phyloP scores from a whole-genome alignment of 1,284 basidiomycete species.

The Wolfiporia cocos region DNA sequence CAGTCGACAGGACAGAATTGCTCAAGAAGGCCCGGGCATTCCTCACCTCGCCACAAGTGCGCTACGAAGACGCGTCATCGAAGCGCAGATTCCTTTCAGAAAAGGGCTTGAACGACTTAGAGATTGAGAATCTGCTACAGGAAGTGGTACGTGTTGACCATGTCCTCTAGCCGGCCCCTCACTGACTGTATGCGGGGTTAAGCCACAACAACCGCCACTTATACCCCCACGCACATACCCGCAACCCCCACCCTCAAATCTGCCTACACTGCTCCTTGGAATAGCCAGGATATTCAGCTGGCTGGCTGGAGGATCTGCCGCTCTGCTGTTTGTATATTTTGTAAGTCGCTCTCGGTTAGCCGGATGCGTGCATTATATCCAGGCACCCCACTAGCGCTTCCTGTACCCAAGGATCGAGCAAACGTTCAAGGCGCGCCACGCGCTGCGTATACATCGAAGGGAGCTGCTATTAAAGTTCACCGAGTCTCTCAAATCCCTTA shows the following conservation, averaged over 20 bases:
- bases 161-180: conserved; percentile 6
- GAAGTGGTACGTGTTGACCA: conserved; percentile 40
- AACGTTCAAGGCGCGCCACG: conserved; percentile 52
- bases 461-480: conserved; percentile 47
- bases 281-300: conserved; percentile 58
- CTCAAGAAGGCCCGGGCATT: conserved; percentile 57
- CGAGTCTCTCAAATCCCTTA: conserved; percentile 43
- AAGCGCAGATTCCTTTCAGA: conserved; percentile 65
- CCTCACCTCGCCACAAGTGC: conserved; percentile 58
- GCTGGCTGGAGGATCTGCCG: conserved; percentile 57
- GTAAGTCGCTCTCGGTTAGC: conserved; percentile 11
- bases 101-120: conserved; percentile 58
- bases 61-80: conserved; percentile 44
- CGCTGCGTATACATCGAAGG: conserved; percentile 53
- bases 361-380: neutral
- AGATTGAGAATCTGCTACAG: conserved; percentile 55
- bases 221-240: conserved; percentile 72
- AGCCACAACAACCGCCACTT: conserved; percentile 48
- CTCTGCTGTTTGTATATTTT: conserved; percentile 52
- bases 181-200: conserved; percentile 2
- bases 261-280: conserved; percentile 59
- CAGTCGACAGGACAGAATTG: conserved; percentile 32
- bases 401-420: conserved; percentile 58
- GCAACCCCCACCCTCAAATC: conserved; percentile 58
- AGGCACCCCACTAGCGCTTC: conserved; percentile 40